Evolutionary conservation across 768 basidiomycete species (phyloP), one percentile per base, ranked within the genome.

Genomic region (Podaxis carcinomalis): DNA sequence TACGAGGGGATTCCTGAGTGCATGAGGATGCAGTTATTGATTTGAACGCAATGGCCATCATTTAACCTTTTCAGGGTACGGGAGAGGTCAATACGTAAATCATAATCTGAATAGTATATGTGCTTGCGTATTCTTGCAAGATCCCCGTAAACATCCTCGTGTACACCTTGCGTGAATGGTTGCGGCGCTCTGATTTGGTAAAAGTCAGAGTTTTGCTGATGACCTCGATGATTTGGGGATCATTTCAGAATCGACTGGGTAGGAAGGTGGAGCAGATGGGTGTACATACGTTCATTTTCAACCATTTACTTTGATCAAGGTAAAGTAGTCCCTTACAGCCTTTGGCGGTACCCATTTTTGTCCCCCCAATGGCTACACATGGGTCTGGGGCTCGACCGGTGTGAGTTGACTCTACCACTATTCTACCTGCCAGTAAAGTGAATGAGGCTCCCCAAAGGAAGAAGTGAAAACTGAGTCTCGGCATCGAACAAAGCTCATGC

Each of bases 141-240:
- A 65, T 85, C 84, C 4, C 69, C 74, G 3, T 79, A 68, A 16
- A 87, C 62, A 61, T 88, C 78, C 64, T 85, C 85, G 55, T 85
- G 84, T 6, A 86, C 84, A 57, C 83, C 82, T 1, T 69, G 62
- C 6, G 73, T 70, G 66, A 84, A 87, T 4, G 84, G 84, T 39
- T 70, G 66, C 0, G 85, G 84, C 0, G 84, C 83, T 47, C 69
- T 69, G 50, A 82, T 76, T 67, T 86, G 77, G 62, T 85, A 87
- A 88, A 86, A 16, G 80, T 79, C n/a, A 86, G 69, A 1, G 83
- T 83, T 65, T 82, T 84, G 67, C 77, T 85, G 56, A 85, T 73
- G 2, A 84, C 83, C 61, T 86, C 78, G n/a, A 87, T 73, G 46
- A 82, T 83, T 84, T 86, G 59, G 28, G 28, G 7, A 32, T 32